Evolutionary conservation across 495 filamentous ascomycete genomes (phyloP).

Genomic region (Penicillium egyptiacum): DNA sequence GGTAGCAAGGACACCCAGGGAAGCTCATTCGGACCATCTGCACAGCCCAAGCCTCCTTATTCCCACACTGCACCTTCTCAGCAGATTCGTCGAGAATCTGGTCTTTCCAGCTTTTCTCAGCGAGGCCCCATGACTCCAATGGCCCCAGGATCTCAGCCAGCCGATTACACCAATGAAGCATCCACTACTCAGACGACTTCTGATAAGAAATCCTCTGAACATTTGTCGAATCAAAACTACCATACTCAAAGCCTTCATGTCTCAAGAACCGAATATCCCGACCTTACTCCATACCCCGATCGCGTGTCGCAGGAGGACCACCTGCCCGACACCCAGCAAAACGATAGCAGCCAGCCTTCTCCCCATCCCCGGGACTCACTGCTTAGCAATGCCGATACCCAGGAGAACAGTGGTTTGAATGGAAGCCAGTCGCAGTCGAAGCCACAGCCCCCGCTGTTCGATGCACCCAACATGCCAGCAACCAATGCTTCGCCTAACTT

Average conservation of each 20-base stretch:
- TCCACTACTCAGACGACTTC: conserved; percentile 81
- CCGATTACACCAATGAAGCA: conserved; percentile 77
- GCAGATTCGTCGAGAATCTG: conserved; percentile 51
- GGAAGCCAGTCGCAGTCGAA: conserved; percentile 44
- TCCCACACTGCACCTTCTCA: conserved; percentile 54
- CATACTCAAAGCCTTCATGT: conserved; percentile 58
- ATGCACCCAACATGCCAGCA: conserved; percentile 33
- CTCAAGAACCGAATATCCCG: conserved; percentile 35
- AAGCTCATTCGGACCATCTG: conserved; percentile 54
- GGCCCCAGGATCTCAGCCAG: conserved; percentile 71
- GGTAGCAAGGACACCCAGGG: conserved; percentile 42
- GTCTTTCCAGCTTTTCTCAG: conserved; percentile 60
- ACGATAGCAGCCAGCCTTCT: conserved; percentile 43
- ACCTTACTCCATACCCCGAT: conserved; percentile 19
- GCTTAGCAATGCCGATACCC: conserved; percentile 23
- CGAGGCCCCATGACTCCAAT: conserved; percentile 71
- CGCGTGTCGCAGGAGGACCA: conserved; percentile 47
- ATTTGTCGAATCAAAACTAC: conserved; percentile 47
- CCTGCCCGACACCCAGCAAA: conserved; percentile 47
- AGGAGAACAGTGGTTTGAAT: conserved; percentile 33
- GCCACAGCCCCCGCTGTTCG: conserved; percentile 50
- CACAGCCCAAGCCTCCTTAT: conserved; percentile 49
- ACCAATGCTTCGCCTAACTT: conserved; percentile 36
- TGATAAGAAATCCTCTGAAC: conserved; percentile 64
- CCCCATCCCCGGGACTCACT: conserved; percentile 27